A percentile compares a stretch with the other conserved stretches of the same genome.
Conservation (phyloP, 192 early-diverging fungal genomes). For the Backusella morwellensis region DNA sequence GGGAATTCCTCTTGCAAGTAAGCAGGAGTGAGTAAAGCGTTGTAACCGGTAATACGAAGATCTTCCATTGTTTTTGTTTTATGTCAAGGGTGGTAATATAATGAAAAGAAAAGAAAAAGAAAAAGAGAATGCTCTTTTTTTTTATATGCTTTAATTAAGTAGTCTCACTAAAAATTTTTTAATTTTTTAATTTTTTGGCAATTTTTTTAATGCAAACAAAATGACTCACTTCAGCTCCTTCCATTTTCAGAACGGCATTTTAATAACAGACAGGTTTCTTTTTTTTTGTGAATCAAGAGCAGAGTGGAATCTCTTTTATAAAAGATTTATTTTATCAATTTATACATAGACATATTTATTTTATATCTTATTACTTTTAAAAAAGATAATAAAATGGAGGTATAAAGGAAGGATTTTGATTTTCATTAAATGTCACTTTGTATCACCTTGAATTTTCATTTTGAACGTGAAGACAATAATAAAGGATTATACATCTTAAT, state of each 20-base stretch:
- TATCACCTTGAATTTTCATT: background rate
- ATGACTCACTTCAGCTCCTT: conserved; percentile 6
- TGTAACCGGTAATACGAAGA: conserved; percentile 83
- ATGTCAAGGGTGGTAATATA: background rate
- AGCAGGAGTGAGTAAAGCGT: conserved; percentile 89
- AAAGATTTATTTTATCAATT: background rate
- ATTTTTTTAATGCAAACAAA: conserved; percentile 2
- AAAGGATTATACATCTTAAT: background rate
- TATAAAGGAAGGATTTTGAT: background rate
- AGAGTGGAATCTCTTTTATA: background rate
- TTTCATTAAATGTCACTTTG: background rate
- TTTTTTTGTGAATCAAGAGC: background rate
- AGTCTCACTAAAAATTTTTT: background rate
- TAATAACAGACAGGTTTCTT: background rate
- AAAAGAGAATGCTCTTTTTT: background rate
- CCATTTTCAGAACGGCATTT: background rate
- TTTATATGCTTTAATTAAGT: background rate
- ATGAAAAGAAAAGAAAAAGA: background rate
- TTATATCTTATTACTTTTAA: too few species aligned
- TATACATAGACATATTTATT: background rate
- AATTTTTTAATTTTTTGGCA: background rate
- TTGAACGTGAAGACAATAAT: background rate
- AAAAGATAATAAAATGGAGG: too few species aligned
- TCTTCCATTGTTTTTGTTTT: conserved; percentile 64
- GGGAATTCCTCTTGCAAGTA: conserved; percentile 86